These are phyloP conservation scores for Salix koriyanagi DNA, from an alignment of 345 rosid genomes.

Conservation along the genomic window DNA sequence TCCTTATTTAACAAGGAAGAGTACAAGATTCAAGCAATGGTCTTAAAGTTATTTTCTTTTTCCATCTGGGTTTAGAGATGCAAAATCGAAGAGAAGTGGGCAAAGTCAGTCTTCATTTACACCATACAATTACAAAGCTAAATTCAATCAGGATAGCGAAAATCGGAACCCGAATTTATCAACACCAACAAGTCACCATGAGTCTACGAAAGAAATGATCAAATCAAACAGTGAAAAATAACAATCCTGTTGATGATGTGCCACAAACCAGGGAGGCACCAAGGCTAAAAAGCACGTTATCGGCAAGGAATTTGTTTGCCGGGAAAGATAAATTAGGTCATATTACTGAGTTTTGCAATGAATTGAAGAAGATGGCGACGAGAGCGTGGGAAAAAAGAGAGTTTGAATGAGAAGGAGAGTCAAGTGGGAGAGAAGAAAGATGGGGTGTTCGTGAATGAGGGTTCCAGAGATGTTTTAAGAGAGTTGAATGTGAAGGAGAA, in stretches of 20 bases:
- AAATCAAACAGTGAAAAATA: constrained; percentile 62
- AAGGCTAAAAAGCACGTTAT: constrained; percentile 59
- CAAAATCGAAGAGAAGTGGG: constrained; percentile 53
- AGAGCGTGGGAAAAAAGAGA: constrained; percentile 58
- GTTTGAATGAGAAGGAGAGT: constrained; percentile 26
- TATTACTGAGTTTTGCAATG: constrained; percentile 76
- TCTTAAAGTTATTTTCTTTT: background rate
- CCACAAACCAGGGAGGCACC: constrained; percentile 37
- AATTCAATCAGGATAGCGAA: constrained; percentile 43
- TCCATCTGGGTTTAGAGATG: constrained; percentile 31
- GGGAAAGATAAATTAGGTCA: constrained; percentile 76
- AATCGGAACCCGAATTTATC: constrained; percentile 64
- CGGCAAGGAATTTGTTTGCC: constrained; percentile 74
- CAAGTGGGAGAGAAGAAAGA: constrained; percentile 21
- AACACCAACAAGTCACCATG: constrained; percentile 44
- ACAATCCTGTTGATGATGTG: constrained; percentile 28
- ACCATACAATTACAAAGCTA: constrained; percentile 18
- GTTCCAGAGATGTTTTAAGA: constrained; percentile 29
- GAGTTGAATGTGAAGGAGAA: constrained; percentile 37
- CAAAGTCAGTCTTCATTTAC: constrained; percentile 35
- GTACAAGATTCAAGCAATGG: background rate
- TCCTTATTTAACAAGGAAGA: background rate
- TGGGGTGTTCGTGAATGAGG: constrained; percentile 22
- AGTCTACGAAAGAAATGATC: constrained; percentile 43
- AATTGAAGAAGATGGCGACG: constrained; percentile 69